Conservation (phyloP, 345 rosid species). For the Euphorbia tirucalli region DNA sequence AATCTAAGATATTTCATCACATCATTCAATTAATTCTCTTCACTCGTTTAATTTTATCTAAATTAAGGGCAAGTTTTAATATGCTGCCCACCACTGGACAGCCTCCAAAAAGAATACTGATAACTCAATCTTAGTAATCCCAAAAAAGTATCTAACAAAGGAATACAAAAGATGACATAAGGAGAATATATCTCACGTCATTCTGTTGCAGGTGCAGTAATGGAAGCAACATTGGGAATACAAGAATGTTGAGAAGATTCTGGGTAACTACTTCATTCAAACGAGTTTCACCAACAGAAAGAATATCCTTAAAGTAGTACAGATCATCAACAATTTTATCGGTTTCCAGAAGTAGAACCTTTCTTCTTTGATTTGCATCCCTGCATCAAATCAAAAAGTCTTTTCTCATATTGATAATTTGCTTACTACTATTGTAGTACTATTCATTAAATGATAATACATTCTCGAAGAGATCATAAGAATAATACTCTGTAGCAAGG, state of each 20-base stretch:
- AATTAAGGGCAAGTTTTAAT: not conserved
- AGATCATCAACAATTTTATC: constrained; percentile 63
- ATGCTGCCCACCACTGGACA: not conserved
- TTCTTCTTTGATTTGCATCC: constrained; percentile 32
- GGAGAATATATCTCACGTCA: constrained; percentile 41
- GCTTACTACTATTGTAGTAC: not conserved
- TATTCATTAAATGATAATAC: constrained; percentile 6
- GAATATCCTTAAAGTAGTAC: constrained; percentile 63
- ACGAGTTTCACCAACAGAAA: constrained; percentile 44
- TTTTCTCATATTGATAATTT: constrained; percentile 7
- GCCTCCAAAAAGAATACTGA: not conserved
- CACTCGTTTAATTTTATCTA: no score
- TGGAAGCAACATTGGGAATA: constrained; percentile 50
- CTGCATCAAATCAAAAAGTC: constrained; percentile 36
- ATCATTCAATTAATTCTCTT: not conserved
- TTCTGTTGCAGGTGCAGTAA: constrained; percentile 37
- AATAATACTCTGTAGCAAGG: constrained; percentile 39
- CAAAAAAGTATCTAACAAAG: not conserved
- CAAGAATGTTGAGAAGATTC: constrained; percentile 46
- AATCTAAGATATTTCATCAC: not conserved
- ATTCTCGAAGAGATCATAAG: constrained; percentile 15
- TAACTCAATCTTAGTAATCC: not conserved
- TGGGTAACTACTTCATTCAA: constrained; percentile 44
- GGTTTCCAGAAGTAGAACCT: constrained; percentile 39
- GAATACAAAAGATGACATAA: constrained; percentile 9